Conservation (phyloP, 1,284 basidiomycete genomes). For the Neonothopanus nambi region DNA sequence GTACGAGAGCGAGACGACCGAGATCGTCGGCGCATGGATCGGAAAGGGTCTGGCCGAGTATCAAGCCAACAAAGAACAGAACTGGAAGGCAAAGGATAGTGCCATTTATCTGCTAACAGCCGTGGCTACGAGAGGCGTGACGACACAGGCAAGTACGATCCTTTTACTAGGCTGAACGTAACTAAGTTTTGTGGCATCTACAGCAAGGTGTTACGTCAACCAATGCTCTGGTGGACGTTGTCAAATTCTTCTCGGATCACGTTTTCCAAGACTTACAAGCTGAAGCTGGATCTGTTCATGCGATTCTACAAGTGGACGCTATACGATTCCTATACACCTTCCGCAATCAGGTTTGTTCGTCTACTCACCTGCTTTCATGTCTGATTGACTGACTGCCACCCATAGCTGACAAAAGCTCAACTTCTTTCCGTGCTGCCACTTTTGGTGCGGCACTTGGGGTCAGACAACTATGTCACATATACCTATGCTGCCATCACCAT, state of each 20-base stretch:
- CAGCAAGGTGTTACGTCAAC: slow-evolving; percentile 92
- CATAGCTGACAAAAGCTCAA: slow-evolving; percentile 91
- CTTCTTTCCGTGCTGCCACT: slow-evolving; percentile 89
- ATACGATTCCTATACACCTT: slow-evolving; percentile 95
- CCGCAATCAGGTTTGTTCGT: slow-evolving; percentile 77
- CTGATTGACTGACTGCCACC: neutral
- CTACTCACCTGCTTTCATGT: slow-evolving; percentile 1
- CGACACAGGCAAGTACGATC: slow-evolving; percentile 59
- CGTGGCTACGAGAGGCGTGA: slow-evolving; percentile 87
- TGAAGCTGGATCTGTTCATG: slow-evolving; percentile 67
- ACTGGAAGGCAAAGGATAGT: slow-evolving; percentile 95
- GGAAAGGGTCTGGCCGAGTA: slow-evolving; percentile 69
- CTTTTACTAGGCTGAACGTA: neutral
- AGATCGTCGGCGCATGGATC: slow-evolving; percentile 86
- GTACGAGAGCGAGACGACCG: slow-evolving; percentile 82
- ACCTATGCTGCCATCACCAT: slow-evolving; percentile 92
- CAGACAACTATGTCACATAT: slow-evolving; percentile 83
- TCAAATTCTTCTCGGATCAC: slow-evolving; percentile 93
- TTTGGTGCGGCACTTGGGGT: slow-evolving; percentile 82
- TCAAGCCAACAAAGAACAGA: slow-evolving; percentile 55
- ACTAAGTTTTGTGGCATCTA: slow-evolving; percentile 3
- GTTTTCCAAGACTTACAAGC: slow-evolving; percentile 89
- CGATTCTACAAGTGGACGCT: slow-evolving; percentile 94
- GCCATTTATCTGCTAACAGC: slow-evolving; percentile 95
- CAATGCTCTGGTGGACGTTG: slow-evolving; percentile 91